These are phyloP conservation scores for Diophrys sp. DNA, from an alignment of 73 alveolate genomes.

Conservation along the genomic window DNA sequence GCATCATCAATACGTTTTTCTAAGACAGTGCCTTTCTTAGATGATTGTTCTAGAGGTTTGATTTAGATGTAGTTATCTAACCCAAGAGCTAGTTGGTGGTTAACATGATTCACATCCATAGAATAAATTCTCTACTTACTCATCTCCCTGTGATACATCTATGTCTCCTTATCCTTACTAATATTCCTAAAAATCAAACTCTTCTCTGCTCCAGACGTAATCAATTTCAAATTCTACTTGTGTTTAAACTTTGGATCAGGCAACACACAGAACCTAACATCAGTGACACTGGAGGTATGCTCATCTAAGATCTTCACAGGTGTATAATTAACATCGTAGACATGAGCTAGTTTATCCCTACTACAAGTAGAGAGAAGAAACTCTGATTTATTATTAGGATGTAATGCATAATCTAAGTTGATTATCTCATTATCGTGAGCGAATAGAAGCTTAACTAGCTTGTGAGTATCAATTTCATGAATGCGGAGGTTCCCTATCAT, in stretches of 20 bases:
- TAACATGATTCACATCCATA: neutral
- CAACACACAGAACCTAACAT: constrained; percentile 32
- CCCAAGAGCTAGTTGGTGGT: neutral
- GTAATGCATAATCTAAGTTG: constrained; percentile 54
- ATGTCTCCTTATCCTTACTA: constrained; percentile 4
- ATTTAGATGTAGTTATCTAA: neutral
- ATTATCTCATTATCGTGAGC: constrained; percentile 74
- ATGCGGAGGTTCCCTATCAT: constrained; percentile 66
- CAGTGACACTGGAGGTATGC: constrained; percentile 57
- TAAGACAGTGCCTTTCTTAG: neutral
- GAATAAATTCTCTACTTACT: neutral
- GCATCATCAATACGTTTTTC: neutral
- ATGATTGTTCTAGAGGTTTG: neutral
- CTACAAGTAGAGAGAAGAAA: constrained; percentile 56
- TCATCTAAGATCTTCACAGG: constrained; percentile 51
- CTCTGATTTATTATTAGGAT: constrained; percentile 6
- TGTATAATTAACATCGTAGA: constrained; percentile 48
- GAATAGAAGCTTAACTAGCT: constrained; percentile 42
- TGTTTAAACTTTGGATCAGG: neutral
- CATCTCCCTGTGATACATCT: constrained; percentile 2
- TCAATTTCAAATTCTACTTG: constrained; percentile 15
- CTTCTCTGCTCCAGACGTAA: constrained; percentile 63
- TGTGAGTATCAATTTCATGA: constrained; percentile 47
- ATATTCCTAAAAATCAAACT: constrained; percentile 52
- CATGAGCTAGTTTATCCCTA: constrained; percentile 52